These are phyloP conservation scores for Glaciozyma antarctica DNA, from an alignment of 768 basidiomycete species.

Conservation along the genomic window DNA sequence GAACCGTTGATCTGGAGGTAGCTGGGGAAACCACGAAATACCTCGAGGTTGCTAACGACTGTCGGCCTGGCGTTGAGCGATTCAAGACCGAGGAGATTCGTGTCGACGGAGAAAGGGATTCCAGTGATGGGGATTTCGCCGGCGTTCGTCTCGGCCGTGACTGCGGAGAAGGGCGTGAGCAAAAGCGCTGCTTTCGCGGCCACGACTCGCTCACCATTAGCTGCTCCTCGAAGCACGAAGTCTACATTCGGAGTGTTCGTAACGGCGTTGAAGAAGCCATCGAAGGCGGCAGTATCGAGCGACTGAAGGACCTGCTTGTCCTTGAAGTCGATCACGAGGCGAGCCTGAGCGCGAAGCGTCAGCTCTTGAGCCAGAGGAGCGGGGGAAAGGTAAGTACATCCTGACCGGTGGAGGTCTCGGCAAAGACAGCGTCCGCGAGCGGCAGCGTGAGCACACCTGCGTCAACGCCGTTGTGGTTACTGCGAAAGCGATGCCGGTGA, in stretches of 20 bases:
- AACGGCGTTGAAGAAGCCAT: slow-evolving; percentile 52
- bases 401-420: slow-evolving; percentile 58
- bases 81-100: slow-evolving; percentile 51
- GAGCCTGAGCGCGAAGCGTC: slow-evolving; percentile 36
- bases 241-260: slow-evolving; percentile 46
- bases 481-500: slow-evolving; percentile 43
- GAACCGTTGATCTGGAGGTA: slow-evolving; percentile 15
- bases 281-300: slow-evolving; percentile 50
- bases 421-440: slow-evolving; percentile 42
- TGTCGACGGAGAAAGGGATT: slow-evolving; percentile 55
- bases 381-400: not conserved
- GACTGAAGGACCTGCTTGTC: slow-evolving; percentile 51
- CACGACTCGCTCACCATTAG: slow-evolving; percentile 6
- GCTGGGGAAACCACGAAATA: slow-evolving; percentile 48
- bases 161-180: not conserved
- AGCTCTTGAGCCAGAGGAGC: not conserved
- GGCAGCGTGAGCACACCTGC: slow-evolving; percentile 14
- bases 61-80: slow-evolving; percentile 46
- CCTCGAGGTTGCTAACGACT: slow-evolving; percentile 54
- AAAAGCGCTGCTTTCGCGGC: too few species aligned
- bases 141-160: slow-evolving; percentile 41
- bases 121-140: slow-evolving; percentile 58
- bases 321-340: slow-evolving; percentile 51
- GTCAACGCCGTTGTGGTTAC: slow-evolving; percentile 21
- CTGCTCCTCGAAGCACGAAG: slow-evolving; percentile 43